These are phyloP conservation scores for Leccinum obscurum DNA, from an alignment of 768 basidiomycete genomes.

Conservation along the genomic window DNA sequence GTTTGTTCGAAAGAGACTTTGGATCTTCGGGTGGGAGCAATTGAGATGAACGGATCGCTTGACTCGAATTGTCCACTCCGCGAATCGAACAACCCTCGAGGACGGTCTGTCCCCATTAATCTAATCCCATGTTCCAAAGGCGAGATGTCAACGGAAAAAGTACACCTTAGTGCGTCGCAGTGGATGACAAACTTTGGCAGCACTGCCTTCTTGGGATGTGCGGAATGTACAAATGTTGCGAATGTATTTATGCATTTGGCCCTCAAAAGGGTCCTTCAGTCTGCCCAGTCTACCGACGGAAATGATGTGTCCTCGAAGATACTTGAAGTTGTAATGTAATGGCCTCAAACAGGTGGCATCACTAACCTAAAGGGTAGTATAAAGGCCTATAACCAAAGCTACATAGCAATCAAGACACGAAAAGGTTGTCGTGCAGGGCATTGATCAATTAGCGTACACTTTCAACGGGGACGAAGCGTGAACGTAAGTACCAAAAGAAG, in stretches of 20 bases:
- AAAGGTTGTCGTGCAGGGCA: slow-evolving; percentile 18
- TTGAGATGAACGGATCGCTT: slow-evolving; percentile 4
- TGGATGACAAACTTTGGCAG: neutral
- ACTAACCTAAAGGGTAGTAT: slow-evolving; percentile 20
- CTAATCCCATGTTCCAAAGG: slow-evolving; percentile 5
- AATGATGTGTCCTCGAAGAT: slow-evolving; percentile 16
- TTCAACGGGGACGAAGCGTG: slow-evolving; percentile 29
- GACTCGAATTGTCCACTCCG: slow-evolving; percentile 23
- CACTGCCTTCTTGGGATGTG: neutral
- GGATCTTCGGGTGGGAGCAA: slow-evolving; percentile 10
- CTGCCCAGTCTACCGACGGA: slow-evolving; percentile 10
- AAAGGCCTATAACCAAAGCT: slow-evolving; percentile 23
- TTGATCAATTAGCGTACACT: slow-evolving; percentile 35
- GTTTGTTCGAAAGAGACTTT: slow-evolving; percentile 1
- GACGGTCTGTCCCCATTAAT: slow-evolving; percentile 11
- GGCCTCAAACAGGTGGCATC: slow-evolving; percentile 13
- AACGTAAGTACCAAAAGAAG: slow-evolving; percentile 28
- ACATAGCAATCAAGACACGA: slow-evolving; percentile 28
- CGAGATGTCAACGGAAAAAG: slow-evolving; percentile 6
- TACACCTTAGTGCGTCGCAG: neutral
- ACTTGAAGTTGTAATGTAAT: slow-evolving; percentile 26
- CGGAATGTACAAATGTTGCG: neutral
- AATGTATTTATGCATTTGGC: neutral
- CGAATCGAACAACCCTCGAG: slow-evolving; percentile 9
- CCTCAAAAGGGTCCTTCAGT: slow-evolving; percentile 4